phyloP scores from a whole-genome alignment of 345 rosid genomes.

The Sapria himalayana region DNA sequence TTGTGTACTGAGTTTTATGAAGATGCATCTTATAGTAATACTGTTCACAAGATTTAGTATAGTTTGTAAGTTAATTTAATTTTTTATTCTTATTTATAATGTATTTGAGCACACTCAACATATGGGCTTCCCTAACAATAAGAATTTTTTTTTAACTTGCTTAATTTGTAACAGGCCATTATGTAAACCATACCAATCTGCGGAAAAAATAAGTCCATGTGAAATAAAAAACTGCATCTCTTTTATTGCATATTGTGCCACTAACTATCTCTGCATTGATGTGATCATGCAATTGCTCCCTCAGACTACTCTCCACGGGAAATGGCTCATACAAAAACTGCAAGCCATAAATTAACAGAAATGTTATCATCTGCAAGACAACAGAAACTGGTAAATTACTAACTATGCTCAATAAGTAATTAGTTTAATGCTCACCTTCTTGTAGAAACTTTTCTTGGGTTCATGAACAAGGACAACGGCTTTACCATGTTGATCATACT shows the following conservation, averaged over 20 bases:
- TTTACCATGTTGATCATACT: conserved; percentile 92
- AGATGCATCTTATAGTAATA: too few relatives aligned
- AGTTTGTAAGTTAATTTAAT: too few relatives aligned
- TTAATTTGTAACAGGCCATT: too few relatives aligned
- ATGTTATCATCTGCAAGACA: too few relatives aligned
- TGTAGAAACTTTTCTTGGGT: conserved; percentile 95
- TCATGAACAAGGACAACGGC: conserved; percentile 98
- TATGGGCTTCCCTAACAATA: too few relatives aligned
- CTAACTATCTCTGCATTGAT: conserved; percentile 86
- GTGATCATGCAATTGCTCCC: conserved; percentile 68
- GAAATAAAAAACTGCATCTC: conserved; percentile 86
- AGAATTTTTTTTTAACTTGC: too few relatives aligned
- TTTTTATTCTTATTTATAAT: too few relatives aligned
- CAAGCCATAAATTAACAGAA: conserved; percentile 10
- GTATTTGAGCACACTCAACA: too few relatives aligned
- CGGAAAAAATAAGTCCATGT: conserved; percentile 95
- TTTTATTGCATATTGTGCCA: conserved; percentile 73
- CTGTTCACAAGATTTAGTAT: too few relatives aligned
- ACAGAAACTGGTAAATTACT: too few relatives aligned
- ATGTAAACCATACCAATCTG: conserved; percentile 63
- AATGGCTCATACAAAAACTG: conserved; percentile 98
- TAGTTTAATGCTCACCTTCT: conserved; percentile 32
- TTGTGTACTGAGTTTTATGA: too few relatives aligned
- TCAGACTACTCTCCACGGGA: conserved; percentile 96
- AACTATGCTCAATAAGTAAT: too few relatives aligned